Conservation (phyloP, 163 green algal genomes). For the Prototheca wickerhamii region DNA sequence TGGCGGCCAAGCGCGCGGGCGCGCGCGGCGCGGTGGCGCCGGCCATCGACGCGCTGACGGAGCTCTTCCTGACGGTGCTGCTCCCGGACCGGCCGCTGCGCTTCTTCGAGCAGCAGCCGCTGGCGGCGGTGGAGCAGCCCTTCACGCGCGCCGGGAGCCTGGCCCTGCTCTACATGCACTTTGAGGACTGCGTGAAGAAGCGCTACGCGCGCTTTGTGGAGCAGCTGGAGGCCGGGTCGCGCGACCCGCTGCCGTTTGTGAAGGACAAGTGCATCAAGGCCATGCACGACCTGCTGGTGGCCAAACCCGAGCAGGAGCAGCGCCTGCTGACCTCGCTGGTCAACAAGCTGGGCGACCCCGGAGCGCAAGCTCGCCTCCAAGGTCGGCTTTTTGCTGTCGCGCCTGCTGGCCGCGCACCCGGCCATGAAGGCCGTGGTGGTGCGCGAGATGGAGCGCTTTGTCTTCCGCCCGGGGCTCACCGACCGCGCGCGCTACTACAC, state of each 20-base stretch:
- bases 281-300: slow-evolving; percentile 32
- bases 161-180: slow-evolving; percentile 59
- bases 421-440: slow-evolving; percentile 82
- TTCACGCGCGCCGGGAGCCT: slow-evolving; percentile 40
- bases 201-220: slow-evolving; percentile 58
- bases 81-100: slow-evolving; percentile 82
- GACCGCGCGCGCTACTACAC: slow-evolving; percentile 83
- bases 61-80: slow-evolving; percentile 68
- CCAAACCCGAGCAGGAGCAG: slow-evolving; percentile 78
- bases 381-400: slow-evolving; percentile 67
- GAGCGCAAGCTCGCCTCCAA: slow-evolving; percentile 78
- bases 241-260: slow-evolving; percentile 76
- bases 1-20: slow-evolving; percentile 55
- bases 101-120: slow-evolving; percentile 78
- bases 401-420: slow-evolving; percentile 76
- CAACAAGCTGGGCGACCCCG: slow-evolving; percentile 95
- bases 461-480: slow-evolving; percentile 70
- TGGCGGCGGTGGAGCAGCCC: slow-evolving; percentile 33
- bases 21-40: slow-evolving; percentile 57
- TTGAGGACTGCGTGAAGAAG: slow-evolving; percentile 80
- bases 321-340: slow-evolving; percentile 69
- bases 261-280: slow-evolving; percentile 53
- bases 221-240: slow-evolving; percentile 51
- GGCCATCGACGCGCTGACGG: slow-evolving; percentile 48
- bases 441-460: slow-evolving; percentile 77